A percentile compares a stretch with the other conserved stretches of the same genome.
phyloP scores from a whole-genome alignment of 2,329 filamentous ascomycete species.

The Verticillium nonalfalfae region DNA sequence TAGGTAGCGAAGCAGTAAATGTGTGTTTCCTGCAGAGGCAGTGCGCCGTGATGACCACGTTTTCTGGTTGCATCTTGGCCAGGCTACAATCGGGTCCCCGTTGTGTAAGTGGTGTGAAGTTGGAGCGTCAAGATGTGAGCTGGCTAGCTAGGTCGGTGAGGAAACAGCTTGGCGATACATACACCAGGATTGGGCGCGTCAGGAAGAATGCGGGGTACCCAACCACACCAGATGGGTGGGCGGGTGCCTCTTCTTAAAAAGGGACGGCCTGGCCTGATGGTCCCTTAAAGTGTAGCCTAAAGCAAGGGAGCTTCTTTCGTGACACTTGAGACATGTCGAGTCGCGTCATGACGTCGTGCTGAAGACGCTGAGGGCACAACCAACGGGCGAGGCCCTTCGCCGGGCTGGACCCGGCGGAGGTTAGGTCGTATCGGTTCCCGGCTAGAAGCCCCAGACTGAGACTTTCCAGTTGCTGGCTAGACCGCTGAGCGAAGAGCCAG shows the following conservation, averaged over 20 bases:
- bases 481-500: too few species aligned
- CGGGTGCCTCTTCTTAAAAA: neutral
- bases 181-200: neutral
- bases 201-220: neutral
- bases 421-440: too few species aligned
- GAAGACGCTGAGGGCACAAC: neutral
- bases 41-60: slow-evolving; percentile 11
- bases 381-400: neutral
- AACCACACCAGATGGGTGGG: neutral
- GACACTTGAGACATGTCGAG: neutral
- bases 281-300: too few species aligned
- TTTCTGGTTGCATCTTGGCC: neutral
- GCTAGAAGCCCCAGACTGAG: too few species aligned
- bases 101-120: neutral
- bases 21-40: slow-evolving; percentile 38
- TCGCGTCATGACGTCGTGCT: neutral
- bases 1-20: slow-evolving; percentile 26
- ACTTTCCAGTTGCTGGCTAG: too few species aligned
- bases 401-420: too few species aligned
- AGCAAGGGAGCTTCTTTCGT: neutral
- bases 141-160: too few species aligned
- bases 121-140: too few species aligned
- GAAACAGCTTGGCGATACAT: too few species aligned
- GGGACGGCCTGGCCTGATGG: neutral
- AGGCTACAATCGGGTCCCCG: neutral